Evolutionary conservation across 192 early-diverging fungal genomes (phyloP).

Genomic region (Podila verticillata): DNA sequence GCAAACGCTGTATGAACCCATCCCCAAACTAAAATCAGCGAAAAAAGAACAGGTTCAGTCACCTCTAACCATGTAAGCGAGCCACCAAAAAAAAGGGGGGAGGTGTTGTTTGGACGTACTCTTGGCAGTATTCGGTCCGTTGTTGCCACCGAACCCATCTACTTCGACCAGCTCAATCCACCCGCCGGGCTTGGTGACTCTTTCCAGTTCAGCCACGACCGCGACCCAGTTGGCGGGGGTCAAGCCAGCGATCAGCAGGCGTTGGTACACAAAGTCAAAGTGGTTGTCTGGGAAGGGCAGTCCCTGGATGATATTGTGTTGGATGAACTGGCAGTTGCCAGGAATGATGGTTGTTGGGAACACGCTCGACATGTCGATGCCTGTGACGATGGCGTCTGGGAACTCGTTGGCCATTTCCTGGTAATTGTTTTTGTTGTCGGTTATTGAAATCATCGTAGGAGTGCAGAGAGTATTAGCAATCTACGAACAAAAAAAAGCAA

Average conservation of each 20-base stretch:
- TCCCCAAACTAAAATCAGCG: slow-evolving; percentile 7
- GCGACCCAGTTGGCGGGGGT: slow-evolving; percentile 31
- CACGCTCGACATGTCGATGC: slow-evolving; percentile 56
- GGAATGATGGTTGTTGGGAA: slow-evolving; percentile 50
- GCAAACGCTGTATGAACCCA: slow-evolving; percentile 20
- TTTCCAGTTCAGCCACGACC: slow-evolving; percentile 28
- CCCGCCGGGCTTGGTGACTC: slow-evolving; percentile 45
- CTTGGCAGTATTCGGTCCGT: slow-evolving; percentile 27
- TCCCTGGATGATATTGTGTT: slow-evolving; percentile 23
- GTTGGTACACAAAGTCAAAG: slow-evolving; percentile 52
- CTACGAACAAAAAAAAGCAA: background rate
- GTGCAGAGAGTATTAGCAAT: background rate
- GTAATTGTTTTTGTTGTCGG: background rate
- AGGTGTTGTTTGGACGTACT: background rate
- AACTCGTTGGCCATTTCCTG: slow-evolving; percentile 60
- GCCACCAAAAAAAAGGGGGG: background rate
- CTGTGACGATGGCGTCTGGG: slow-evolving; percentile 52
- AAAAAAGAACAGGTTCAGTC: background rate
- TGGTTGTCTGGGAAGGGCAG: slow-evolving; percentile 51
- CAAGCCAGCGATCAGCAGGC: slow-evolving; percentile 28
- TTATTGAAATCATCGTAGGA: background rate
- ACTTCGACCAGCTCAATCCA: slow-evolving; percentile 49
- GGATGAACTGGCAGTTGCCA: slow-evolving; percentile 30
- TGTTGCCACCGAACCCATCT: slow-evolving; percentile 28
- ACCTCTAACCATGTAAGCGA: background rate